Percentiles rank a stretch among this genome's conserved stretches.
Evolutionary conservation across 192 early-diverging fungal genomes (phyloP).

Genomic region (Coemansia erecta): DNA sequence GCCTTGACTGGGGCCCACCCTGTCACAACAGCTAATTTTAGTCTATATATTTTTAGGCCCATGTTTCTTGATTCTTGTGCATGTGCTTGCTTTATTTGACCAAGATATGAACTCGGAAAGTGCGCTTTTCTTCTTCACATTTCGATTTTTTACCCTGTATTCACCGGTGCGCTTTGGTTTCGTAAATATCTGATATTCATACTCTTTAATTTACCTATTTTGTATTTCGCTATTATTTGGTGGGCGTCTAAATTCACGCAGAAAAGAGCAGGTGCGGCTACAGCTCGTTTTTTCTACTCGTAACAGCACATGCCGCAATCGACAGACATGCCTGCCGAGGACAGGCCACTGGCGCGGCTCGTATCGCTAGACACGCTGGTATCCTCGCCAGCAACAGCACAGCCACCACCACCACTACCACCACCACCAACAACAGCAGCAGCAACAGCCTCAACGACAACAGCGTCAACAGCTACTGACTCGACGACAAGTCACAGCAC

Average conservation of each 20-base stretch:
- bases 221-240: not conserved
- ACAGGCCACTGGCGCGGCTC: slow-evolving; percentile 19
- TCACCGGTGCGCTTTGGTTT: no score
- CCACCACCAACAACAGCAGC: slow-evolving; percentile 10
- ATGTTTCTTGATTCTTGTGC: no score
- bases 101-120: no score
- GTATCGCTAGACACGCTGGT: not conserved
- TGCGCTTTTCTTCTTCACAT: no score
- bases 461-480: not conserved
- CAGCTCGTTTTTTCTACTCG: not conserved
- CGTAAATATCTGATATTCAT: not conserved
- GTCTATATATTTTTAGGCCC: no score
- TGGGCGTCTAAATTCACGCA: not conserved
- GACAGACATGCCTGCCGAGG: slow-evolving; percentile 24
- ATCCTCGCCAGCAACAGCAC: not conserved
- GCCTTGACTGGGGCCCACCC: no score
- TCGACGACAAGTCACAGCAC: not conserved
- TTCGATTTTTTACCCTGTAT: no score
- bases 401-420: no score
- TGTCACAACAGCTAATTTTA: no score
- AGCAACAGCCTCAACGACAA: slow-evolving; percentile 3
- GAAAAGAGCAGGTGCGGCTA: not conserved
- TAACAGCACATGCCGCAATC: slow-evolving; percentile 26
- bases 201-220: not conserved
- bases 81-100: no score